A percentile compares a stretch with the other conserved stretches of the same genome.
Evolutionary conservation across 2,329 filamentous ascomycete genomes (phyloP).

Genomic region (Sporothrix curviconia): DNA sequence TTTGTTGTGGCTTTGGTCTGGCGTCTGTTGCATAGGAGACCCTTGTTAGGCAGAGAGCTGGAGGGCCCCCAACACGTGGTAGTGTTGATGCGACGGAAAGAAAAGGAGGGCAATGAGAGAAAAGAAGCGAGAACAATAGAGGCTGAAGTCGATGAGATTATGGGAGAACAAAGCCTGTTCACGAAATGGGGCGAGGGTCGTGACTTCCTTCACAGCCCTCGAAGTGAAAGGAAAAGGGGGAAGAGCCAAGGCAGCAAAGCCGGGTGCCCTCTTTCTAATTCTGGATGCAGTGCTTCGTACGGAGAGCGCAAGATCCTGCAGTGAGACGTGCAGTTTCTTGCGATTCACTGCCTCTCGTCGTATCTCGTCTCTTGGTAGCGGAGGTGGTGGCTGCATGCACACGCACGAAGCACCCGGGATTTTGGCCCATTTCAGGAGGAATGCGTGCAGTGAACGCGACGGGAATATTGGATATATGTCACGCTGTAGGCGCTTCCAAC

Average conservation of each 20-base stretch:
- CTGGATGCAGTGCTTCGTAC: too few species aligned
- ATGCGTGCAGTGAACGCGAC: too few species aligned
- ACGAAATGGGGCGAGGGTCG: neutral
- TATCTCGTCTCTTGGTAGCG: too few species aligned
- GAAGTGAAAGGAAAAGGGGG: neutral
- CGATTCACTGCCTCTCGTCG: too few species aligned
- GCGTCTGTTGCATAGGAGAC: neutral
- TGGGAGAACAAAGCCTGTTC: neutral
- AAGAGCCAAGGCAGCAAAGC: neutral
- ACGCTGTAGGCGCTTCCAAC: too few species aligned
- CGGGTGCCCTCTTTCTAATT: too few species aligned
- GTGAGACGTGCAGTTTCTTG: too few species aligned
- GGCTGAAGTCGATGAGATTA: neutral
- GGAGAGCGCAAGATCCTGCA: too few species aligned
- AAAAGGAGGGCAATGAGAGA: neutral
- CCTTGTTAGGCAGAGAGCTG: neutral
- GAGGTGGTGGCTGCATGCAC: too few species aligned
- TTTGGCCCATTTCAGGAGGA: too few species aligned
- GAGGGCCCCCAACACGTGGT: slow-evolving; percentile 1
- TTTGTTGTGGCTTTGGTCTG: neutral
- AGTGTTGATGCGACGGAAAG: neutral
- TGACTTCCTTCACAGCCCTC: neutral
- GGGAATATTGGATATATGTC: too few species aligned
- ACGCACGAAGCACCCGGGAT: too few species aligned
- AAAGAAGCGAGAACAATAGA: neutral